Base-by-base conservation (phyloP, 2,329 filamentous ascomycete genomes). In the Alternaria sp. region DNA sequence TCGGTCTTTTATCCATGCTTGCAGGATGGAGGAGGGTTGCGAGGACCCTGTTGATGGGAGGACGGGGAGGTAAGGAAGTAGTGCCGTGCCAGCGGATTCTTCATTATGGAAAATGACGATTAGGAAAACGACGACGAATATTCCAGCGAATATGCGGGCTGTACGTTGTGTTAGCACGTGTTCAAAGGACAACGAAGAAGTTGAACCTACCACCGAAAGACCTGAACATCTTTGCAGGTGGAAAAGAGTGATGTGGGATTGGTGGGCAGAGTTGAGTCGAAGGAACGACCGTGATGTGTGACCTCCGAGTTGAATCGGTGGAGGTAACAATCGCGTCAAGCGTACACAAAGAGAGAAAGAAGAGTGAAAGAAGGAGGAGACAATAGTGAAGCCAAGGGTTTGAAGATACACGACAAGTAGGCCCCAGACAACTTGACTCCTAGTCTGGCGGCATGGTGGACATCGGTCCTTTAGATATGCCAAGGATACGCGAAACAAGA, bases 91-190 rank as follows among this genome's bases (percentile, higher is more conserved):
- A 43, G 62, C 70, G 46, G 69, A 61, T 54, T 72, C 57, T 45
- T 74, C 67, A 54, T 74, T 72, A 49, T 71, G 71, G 28, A 77
- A 68, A n/a, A 75, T 56, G 21, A 70, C 61, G 23, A 77, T 61
- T 28, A 76, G 54, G 59, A 74, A 68, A 23, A 75, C 57, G 30
- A 70, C 63, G n/a, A 73, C 63, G n/a, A 75, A 43, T 54, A 73
- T 36, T 45, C 64, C 64, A 26, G 70, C 67, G 50, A 72, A 59
- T 26, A 74, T 49, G 54, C 73, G 73, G 21, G 66, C 73, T 75
- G 19, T 1, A 1, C 46, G 9, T 6, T 12, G 19, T n/a, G 25
- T 74, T 44, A 72, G 67, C 12, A 23, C 4, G 6, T 7, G 9
- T 4, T 23, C 13, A 44, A n/a, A 8, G 8, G 26, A 0, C 1